Base-by-base conservation (phyloP, 208 protist species). In the Acanthamoeba royreba region DNA sequence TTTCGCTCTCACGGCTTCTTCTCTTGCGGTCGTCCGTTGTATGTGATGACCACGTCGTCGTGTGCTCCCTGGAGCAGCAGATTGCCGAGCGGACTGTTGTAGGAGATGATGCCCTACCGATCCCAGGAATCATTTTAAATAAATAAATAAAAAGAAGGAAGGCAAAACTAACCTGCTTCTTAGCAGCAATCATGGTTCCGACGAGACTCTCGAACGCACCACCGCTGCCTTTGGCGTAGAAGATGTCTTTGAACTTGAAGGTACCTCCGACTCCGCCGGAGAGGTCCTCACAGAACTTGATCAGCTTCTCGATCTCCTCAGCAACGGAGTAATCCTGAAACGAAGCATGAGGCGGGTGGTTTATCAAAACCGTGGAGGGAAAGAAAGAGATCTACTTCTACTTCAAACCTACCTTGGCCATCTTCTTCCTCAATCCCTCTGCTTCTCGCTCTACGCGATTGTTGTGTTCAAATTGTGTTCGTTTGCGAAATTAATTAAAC, bases 161-260 rank as follows among this genome's bases (percentile, higher is more conserved):
- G 69, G 15, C 31, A 25, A 77, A 4, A 15, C 66, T n/a, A 25
- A 69, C 83, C 83, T 90, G 53, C 87, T 92, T 92, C 63, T 92
- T 92, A 0, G 87, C 87, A 8, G 87, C 87, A 33, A 92, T 92
- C 58, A 92, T 72, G 58, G 87, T 92, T 11, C 87, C 87, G 17
- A 92, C 87, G 45, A 92, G 87, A 8, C 58, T 79, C 42, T 92
- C 87, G 42, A 92, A 92, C n/a, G 87, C 87, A n/a, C 87, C 87
- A 0, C 61, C 87, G 31, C 61, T 79, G 61, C 87, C 87, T 19
- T 31, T 31, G 3, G 87, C 87, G 61, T 92, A 92, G 63, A 92
- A 92, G 58, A 92, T 72, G n/a, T 92, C 40, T n/a, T 92, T 92
- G 43, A 92, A 92, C 45, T 52, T 92, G 61, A 92, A 92, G 19